phyloP scores from a whole-genome alignment of 176 grass and related monocot genomes.

The Alopecurus myosuroides region DNA sequence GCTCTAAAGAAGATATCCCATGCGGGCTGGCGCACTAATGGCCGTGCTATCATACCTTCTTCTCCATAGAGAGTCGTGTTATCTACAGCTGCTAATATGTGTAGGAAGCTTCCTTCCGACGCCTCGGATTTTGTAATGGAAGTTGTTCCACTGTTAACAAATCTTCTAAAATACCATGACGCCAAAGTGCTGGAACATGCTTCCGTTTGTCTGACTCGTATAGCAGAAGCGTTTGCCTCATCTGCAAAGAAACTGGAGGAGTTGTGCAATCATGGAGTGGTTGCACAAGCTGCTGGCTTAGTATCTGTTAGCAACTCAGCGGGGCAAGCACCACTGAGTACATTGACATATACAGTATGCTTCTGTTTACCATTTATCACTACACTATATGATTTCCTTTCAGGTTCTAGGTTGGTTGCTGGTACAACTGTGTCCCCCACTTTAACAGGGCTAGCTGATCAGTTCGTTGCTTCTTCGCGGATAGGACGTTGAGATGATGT shows the following conservation, averaged over 20 bases:
- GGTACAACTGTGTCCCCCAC: constrained; percentile 60
- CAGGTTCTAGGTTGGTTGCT: constrained; percentile 62
- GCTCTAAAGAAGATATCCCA: constrained; percentile 94
- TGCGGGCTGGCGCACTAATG: constrained; percentile 94
- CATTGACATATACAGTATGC: constrained; percentile 79
- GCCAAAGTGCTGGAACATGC: constrained; percentile 88
- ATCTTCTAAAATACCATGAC: constrained; percentile 89
- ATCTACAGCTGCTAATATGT: constrained; percentile 92
- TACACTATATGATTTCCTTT: constrained; percentile 62
- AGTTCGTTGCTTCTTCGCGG: no score
- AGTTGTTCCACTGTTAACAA: constrained; percentile 79
- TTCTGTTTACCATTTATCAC: not conserved
- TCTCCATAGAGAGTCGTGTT: constrained; percentile 88
- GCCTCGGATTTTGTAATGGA: constrained; percentile 95
- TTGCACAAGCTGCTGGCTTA: constrained; percentile 72
- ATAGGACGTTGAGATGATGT: no score
- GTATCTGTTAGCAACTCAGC: constrained; percentile 67
- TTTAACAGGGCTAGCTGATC: constrained; percentile 71
- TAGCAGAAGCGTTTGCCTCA: constrained; percentile 73
- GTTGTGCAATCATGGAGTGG: constrained; percentile 80
- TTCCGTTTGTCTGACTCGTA: constrained; percentile 76
- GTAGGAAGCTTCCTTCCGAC: constrained; percentile 89
- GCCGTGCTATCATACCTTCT: constrained; percentile 92
- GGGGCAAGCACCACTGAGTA: constrained; percentile 75
- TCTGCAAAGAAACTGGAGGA: constrained; percentile 75